Percentiles rank a stretch among this genome's conserved stretches.
Conservation (phyloP, 2,329 filamentous ascomycete genomes). For the Zymoseptoria passerinii region DNA sequence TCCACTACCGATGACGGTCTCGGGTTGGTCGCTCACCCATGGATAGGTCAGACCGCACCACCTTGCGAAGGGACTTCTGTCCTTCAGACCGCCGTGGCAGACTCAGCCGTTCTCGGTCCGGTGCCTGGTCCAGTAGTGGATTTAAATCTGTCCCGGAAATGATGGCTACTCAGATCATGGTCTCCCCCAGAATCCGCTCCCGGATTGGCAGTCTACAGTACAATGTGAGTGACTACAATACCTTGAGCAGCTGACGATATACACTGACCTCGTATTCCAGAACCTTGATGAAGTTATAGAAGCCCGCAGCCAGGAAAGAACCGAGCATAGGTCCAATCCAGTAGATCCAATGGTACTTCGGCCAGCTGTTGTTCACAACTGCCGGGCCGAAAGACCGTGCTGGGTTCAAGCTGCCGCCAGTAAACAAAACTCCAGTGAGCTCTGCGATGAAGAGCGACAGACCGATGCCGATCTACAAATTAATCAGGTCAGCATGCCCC, state of each 20-base stretch:
- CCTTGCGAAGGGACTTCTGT: background rate
- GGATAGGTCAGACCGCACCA: too few relatives aligned
- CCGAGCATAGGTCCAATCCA: slow-evolving; percentile 21
- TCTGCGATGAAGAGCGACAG: slow-evolving; percentile 40
- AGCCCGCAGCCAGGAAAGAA: slow-evolving; percentile 20
- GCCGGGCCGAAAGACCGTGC: slow-evolving; percentile 25
- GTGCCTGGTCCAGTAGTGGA: background rate
- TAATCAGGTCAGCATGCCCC: background rate
- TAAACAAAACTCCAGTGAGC: slow-evolving; percentile 25
- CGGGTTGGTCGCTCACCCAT: background rate
- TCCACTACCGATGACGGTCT: background rate
- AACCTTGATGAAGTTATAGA: slow-evolving; percentile 23
- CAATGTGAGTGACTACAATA: background rate
- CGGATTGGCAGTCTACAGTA: background rate
- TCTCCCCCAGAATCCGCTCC: background rate
- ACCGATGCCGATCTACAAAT: slow-evolving; percentile 38
- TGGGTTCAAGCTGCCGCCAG: slow-evolving; percentile 8
- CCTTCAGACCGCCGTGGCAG: background rate
- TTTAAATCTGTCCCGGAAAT: background rate
- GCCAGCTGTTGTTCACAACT: slow-evolving; percentile 22
- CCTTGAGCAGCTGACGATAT: too few relatives aligned
- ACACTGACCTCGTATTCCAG: background rate
- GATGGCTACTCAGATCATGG: background rate
- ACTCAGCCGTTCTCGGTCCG: background rate
- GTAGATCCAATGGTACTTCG: slow-evolving; percentile 15